Evolutionary conservation across 1,284 basidiomycete species (phyloP).

Genomic region (Irpex sp.): DNA sequence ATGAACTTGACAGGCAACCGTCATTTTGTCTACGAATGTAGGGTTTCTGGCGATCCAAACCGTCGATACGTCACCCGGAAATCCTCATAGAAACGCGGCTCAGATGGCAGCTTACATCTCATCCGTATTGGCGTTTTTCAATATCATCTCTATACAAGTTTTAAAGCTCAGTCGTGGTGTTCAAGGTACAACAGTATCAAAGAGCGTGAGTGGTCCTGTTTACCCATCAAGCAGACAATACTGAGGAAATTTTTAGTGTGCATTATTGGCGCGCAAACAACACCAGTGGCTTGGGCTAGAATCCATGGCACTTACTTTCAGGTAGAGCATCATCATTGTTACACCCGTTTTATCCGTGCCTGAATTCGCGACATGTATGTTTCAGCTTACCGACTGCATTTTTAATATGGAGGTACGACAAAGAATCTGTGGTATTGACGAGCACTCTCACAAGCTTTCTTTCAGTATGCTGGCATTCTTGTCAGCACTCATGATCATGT

Average conservation of each 20-base stretch:
- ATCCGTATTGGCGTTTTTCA: constrained; percentile 21
- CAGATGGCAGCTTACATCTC: constrained; percentile 28
- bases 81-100: constrained; percentile 14
- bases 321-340: no score
- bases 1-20: constrained; percentile 14
- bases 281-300: constrained; percentile 11
- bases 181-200: background rate
- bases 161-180: constrained; percentile 19
- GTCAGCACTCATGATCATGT: no score
- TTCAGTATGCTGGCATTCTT: no score
- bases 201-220: background rate
- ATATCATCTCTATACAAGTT: constrained; percentile 21
- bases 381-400: constrained; percentile 21
- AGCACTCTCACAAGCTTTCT: no score
- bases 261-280: constrained; percentile 15
- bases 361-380: background rate
- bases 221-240: background rate
- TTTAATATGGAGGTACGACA: constrained; percentile 27
- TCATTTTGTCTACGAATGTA: constrained; percentile 37
- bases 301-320: constrained; percentile 21
- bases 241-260: constrained; percentile 17
- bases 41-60: constrained; percentile 35
- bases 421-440: no score
- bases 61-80: constrained; percentile 21
- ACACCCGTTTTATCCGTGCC: no score